Evolutionary conservation across 192 early-diverging fungal species (phyloP).

Genomic region (Backusella psychrophila): DNA sequence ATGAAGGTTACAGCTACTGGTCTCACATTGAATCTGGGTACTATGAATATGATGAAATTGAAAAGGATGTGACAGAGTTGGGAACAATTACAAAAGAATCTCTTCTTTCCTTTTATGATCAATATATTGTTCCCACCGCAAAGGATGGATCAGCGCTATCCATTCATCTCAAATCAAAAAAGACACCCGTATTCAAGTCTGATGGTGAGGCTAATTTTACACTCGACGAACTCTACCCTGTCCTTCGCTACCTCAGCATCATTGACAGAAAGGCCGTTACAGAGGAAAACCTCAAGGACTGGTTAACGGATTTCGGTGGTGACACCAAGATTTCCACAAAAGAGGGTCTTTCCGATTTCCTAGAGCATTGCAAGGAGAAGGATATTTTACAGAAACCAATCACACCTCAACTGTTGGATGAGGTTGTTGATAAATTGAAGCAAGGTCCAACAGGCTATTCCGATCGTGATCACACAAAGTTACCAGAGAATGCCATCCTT

Average conservation of each 20-base stretch:
- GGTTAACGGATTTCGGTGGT: background rate
- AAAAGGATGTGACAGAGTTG: conserved; percentile 35
- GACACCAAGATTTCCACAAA: background rate
- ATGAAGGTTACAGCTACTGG: conserved; percentile 72
- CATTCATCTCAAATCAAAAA: conserved; percentile 45
- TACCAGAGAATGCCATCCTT: conserved; percentile 37
- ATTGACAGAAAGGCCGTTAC: background rate
- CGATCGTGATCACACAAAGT: conserved; percentile 24
- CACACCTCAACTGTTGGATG: background rate
- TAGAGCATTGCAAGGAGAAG: background rate
- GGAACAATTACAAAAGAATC: conserved; percentile 39
- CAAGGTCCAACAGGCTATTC: conserved; percentile 1
- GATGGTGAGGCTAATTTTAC: background rate
- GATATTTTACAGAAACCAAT: background rate
- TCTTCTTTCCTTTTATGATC: conserved; percentile 56
- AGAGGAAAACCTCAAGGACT: background rate
- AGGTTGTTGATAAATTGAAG: background rate
- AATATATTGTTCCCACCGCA: conserved; percentile 50
- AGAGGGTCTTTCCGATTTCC: background rate
- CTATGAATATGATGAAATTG: conserved; percentile 47
- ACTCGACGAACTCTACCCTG: conserved; percentile 2
- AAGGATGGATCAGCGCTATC: conserved; percentile 39
- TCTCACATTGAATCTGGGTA: conserved; percentile 60
- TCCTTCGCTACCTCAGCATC: background rate
- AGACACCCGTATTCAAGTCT: background rate